Conservation (phyloP, 805 yeast genomes). For the Spathaspora girioi region DNA sequence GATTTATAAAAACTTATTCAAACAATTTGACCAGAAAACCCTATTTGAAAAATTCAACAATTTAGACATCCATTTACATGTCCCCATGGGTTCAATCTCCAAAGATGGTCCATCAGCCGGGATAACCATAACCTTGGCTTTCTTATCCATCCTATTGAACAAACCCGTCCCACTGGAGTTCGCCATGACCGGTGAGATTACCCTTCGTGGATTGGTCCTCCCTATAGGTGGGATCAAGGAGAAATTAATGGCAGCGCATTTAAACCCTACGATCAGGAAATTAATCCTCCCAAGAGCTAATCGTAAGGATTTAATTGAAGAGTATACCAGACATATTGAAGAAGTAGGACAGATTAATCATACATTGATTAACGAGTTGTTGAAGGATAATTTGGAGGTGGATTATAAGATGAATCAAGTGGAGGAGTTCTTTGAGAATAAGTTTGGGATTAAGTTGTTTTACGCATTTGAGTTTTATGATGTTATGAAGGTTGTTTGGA, state of each 20-base stretch:
- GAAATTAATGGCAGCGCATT: slow-evolving; percentile 74
- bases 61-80: slow-evolving; percentile 54
- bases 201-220: slow-evolving; percentile 70
- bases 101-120: slow-evolving; percentile 50
- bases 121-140: slow-evolving; percentile 46
- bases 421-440: slow-evolving; percentile 47
- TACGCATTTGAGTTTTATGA: slow-evolving; percentile 80
- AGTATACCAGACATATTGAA: slow-evolving; percentile 39
- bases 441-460: slow-evolving; percentile 54
- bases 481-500: slow-evolving; percentile 72
- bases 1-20: slow-evolving; percentile 27
- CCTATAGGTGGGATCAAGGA: slow-evolving; percentile 84
- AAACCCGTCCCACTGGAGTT: slow-evolving; percentile 44
- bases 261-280: slow-evolving; percentile 45
- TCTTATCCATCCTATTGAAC: slow-evolving; percentile 40
- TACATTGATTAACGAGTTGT: slow-evolving; percentile 28
- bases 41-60: slow-evolving; percentile 45
- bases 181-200: slow-evolving; percentile 88
- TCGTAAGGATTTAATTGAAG: slow-evolving; percentile 63
- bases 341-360: slow-evolving; percentile 21
- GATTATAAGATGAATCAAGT: slow-evolving; percentile 32
- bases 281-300: slow-evolving; percentile 72
- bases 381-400: slow-evolving; percentile 30
- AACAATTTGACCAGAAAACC: slow-evolving; percentile 22
- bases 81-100: slow-evolving; percentile 45